A percentile compares a stretch with the other conserved stretches of the same genome.
Conservation (phyloP, 1,284 basidiomycete genomes). For the Papiliotrema nemorosa region DNA sequence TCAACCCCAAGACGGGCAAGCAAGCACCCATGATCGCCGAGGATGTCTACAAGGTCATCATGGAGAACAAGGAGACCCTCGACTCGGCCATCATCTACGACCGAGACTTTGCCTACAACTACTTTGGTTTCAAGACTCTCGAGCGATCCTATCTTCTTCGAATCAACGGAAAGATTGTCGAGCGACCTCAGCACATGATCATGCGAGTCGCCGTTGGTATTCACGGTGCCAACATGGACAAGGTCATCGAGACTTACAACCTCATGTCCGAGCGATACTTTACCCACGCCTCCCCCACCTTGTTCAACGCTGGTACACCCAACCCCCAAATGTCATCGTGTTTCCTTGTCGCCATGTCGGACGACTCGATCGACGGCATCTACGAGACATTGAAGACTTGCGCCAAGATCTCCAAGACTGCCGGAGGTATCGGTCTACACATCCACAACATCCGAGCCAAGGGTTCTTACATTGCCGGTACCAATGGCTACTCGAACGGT, state of each 20-base stretch:
- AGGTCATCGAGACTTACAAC: conserved; percentile 86
- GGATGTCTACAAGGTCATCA: conserved; percentile 78
- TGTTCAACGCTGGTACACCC: conserved; percentile 98
- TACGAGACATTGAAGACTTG: conserved; percentile 98
- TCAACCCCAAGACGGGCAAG: conserved; percentile 92
- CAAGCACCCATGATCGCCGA: conserved; percentile 89
- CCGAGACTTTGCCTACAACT: conserved; percentile 97
- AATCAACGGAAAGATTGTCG: conserved; percentile 90
- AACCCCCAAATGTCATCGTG: conserved; percentile 93
- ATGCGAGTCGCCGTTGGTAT: conserved; percentile 99
- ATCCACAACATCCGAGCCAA: conserved; percentile 98
- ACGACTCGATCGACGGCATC: conserved; percentile 98
- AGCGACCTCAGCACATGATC: conserved; percentile 98
- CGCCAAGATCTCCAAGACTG: conserved; percentile 99
- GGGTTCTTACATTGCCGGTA: conserved; percentile 65
- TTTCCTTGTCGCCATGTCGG: conserved; percentile 98
- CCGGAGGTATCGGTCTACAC: conserved; percentile 93
- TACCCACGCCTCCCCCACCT: conserved; percentile 95
- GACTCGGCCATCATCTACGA: conserved; percentile 97
- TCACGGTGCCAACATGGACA: conserved; percentile 85
- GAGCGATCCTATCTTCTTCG: conserved; percentile 96
- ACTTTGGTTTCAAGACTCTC: conserved; percentile 98
- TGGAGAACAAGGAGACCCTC: conserved; percentile 74
- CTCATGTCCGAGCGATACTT: conserved; percentile 97
- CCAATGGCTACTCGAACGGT: conserved; percentile 97